phyloP scores from a whole-genome alignment of 2,329 filamentous ascomycete genomes.

The Fusarium dimerum region DNA sequence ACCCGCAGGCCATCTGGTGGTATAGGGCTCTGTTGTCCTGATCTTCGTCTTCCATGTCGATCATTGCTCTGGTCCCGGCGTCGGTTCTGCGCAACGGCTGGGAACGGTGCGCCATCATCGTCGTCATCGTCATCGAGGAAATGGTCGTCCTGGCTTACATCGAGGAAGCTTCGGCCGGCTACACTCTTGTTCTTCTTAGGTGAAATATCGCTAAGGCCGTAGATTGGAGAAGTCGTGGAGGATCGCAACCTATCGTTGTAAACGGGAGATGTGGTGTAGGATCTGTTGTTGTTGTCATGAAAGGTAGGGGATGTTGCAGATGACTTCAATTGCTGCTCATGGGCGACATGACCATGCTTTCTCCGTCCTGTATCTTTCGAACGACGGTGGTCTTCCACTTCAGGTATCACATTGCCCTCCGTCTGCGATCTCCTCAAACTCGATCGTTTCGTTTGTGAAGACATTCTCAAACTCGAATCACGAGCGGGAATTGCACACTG shows the following conservation, averaged over 20 bases:
- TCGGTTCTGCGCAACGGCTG: slow-evolving; percentile 64
- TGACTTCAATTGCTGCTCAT: slow-evolving; percentile 15
- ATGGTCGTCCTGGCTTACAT: slow-evolving; percentile 36
- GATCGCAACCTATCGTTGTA: slow-evolving; percentile 20
- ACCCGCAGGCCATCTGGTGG: slow-evolving; percentile 43
- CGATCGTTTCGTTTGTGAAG: slow-evolving; percentile 54
- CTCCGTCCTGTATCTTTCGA: slow-evolving; percentile 19
- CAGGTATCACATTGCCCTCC: slow-evolving; percentile 48
- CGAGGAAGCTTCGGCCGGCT: slow-evolving; percentile 23
- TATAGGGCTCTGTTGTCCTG: slow-evolving; percentile 52
- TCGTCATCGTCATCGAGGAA: slow-evolving; percentile 32
- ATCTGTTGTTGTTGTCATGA: slow-evolving; percentile 1
- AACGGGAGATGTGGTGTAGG: slow-evolving; percentile 10
- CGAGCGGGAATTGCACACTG: slow-evolving; percentile 63
- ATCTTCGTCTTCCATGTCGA: slow-evolving; percentile 45
- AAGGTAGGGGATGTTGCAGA: slow-evolving; percentile 8
- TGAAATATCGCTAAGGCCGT: slow-evolving; percentile 24
- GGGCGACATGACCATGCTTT: slow-evolving; percentile 15
- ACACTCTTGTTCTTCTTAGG: slow-evolving; percentile 20
- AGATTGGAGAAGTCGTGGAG: slow-evolving; percentile 17
- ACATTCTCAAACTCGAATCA: slow-evolving; percentile 67
- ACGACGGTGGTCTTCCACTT: slow-evolving; percentile 38
- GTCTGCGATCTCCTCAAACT: slow-evolving; percentile 52
- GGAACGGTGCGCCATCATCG: slow-evolving; percentile 70
- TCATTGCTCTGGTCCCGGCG: slow-evolving; percentile 52